Percentiles rank a stretch among this genome's conserved stretches.
Conservation (phyloP, 306 rosid species). For the Fragaria ananassa region DNA sequence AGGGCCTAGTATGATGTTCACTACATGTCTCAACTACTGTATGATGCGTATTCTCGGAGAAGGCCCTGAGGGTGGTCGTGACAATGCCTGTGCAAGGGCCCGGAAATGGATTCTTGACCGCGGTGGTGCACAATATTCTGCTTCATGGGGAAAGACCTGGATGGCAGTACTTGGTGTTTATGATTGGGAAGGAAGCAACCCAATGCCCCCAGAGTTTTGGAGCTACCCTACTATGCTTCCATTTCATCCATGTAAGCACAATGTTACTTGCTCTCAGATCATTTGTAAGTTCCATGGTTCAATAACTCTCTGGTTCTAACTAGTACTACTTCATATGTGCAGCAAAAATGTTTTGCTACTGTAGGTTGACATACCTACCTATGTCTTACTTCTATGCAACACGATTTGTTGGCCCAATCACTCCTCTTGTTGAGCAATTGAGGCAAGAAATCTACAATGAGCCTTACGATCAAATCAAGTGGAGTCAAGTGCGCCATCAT, state of each 20-base stretch:
- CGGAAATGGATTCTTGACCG: conserved; percentile 68
- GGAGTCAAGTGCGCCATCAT: conserved; percentile 60
- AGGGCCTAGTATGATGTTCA: conserved; percentile 71
- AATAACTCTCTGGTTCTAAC: neutral
- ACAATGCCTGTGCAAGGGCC: conserved; percentile 61
- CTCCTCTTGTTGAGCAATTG: conserved; percentile 59
- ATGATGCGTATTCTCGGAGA: conserved; percentile 63
- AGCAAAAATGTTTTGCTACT: conserved; percentile 89
- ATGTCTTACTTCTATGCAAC: conserved; percentile 81
- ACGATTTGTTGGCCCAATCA: conserved; percentile 70
- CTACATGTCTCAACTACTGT: conserved; percentile 52
- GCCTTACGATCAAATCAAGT: conserved; percentile 50
- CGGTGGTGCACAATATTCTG: conserved; percentile 48
- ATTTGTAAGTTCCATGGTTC: neutral
- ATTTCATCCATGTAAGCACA: conserved; percentile 59
- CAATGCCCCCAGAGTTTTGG: conserved; percentile 93
- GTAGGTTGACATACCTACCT: conserved; percentile 71
- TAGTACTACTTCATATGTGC: conserved; percentile 17
- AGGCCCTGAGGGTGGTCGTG: conserved; percentile 50
- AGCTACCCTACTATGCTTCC: conserved; percentile 64
- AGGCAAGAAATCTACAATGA: conserved; percentile 50
- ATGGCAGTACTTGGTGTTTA: conserved; percentile 72
- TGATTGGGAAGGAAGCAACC: conserved; percentile 79
- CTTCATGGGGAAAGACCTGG: conserved; percentile 86
- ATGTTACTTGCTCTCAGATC: neutral